phyloP scores from a whole-genome alignment of 768 basidiomycete species.

The Peribolospora kevripleyi region DNA sequence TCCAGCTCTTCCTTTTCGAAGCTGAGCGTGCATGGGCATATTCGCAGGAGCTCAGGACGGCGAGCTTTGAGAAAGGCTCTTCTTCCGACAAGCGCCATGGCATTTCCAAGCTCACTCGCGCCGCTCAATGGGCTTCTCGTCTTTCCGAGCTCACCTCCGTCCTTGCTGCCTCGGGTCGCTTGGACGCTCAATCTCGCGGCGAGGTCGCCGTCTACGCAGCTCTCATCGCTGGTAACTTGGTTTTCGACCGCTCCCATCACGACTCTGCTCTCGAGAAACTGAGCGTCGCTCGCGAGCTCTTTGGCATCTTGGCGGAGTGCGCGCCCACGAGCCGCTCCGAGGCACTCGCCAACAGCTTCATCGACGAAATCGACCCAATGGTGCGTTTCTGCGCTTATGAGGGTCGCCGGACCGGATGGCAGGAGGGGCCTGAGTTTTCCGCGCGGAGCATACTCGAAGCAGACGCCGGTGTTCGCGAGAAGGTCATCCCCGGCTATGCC shows the following conservation, averaged over 20 bases:
- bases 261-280: conserved; percentile 45
- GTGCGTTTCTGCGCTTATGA: conserved; percentile 83
- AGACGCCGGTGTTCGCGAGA: conserved; percentile 16
- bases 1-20: conserved; percentile 66
- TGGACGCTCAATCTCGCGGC: conserved; percentile 31
- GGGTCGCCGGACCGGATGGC: conserved; percentile 48
- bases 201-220: conserved; percentile 58
- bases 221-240: conserved; percentile 55
- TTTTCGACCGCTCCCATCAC: conserved; percentile 50
- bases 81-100: conserved; percentile 43
- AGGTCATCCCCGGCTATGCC: conserved; percentile 50
- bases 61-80: conserved; percentile 30
- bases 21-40: conserved; percentile 80
- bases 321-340: conserved; percentile 53
- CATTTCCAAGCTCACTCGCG: conserved; percentile 46
- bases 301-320: conserved; percentile 38
- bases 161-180: conserved; percentile 28
- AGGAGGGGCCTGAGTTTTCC: conserved; percentile 19
- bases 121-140: conserved; percentile 56
- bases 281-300: conserved; percentile 45
- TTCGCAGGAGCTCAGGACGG: conserved; percentile 45
- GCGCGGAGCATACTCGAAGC: conserved; percentile 17
- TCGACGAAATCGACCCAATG: conserved; percentile 71
- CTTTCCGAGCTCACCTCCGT: conserved; percentile 45
- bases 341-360: conserved; percentile 57